These are phyloP conservation scores for Mycosphaerella sp. DNA, from an alignment of 2,329 filamentous ascomycete genomes.

Conservation along the genomic window DNA sequence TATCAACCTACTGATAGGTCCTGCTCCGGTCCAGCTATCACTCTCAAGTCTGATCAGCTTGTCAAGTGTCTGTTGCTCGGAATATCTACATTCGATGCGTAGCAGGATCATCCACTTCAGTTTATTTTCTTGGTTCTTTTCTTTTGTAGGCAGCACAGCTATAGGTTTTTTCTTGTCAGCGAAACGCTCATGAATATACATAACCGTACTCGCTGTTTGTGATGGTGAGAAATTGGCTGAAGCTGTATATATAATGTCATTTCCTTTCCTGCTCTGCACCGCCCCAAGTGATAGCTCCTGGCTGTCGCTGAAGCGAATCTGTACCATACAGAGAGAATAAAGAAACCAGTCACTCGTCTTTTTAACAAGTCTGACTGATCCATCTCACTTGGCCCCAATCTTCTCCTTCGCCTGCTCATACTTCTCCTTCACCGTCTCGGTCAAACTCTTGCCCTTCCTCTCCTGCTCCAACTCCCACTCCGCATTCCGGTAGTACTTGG, in stretches of 20 bases:
- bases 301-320: background rate
- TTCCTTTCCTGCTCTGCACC: background rate
- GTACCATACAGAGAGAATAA: background rate
- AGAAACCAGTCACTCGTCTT: too few species aligned
- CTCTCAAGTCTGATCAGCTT: too few species aligned
- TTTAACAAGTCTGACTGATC: background rate
- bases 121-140: too few species aligned
- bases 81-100: too few species aligned
- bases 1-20: too few species aligned
- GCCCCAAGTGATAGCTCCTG: background rate
- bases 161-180: too few species aligned
- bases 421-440: slow-evolving; percentile 4
- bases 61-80: too few species aligned
- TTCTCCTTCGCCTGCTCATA: slow-evolving; percentile 9
- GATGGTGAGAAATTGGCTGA: background rate
- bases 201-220: too few species aligned
- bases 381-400: background rate
- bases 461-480: slow-evolving; percentile 89
- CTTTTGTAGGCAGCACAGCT: too few species aligned
- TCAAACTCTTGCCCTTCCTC: slow-evolving; percentile 35
- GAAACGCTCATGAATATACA: too few species aligned
- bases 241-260: slow-evolving; percentile 3
- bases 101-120: too few species aligned
- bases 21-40: too few species aligned
- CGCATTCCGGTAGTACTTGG: slow-evolving; percentile 95